Evolutionary conservation across 179 eudicot species (phyloP).

Genomic region (Amaranthus tricolor): DNA sequence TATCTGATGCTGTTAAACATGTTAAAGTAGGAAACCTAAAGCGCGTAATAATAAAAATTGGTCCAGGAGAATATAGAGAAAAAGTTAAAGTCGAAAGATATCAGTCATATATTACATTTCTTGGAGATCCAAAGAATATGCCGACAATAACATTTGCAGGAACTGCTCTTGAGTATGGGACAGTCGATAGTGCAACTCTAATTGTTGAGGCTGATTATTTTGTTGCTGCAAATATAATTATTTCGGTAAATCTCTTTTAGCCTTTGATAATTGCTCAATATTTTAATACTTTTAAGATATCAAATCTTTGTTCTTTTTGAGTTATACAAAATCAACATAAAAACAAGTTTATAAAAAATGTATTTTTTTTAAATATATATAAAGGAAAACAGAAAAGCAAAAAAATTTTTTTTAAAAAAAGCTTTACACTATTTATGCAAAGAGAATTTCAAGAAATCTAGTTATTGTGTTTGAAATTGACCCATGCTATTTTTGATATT

Average conservation of each 20-base stretch:
- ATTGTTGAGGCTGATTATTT: slow-evolving; percentile 14
- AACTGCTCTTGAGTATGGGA: slow-evolving; percentile 46
- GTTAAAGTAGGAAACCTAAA: slow-evolving; percentile 34
- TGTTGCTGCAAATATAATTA: slow-evolving; percentile 38
- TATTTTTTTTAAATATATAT: too few species aligned
- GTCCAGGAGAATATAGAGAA: slow-evolving; percentile 63
- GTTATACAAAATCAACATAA: too few species aligned
- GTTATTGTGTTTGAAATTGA: too few species aligned
- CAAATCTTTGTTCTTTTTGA: too few species aligned
- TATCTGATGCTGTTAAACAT: slow-evolving; percentile 33
- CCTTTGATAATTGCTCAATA: too few species aligned
- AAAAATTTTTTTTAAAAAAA: too few species aligned
- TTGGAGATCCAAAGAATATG: slow-evolving; percentile 38
- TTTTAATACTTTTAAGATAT: too few species aligned
- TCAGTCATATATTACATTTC: slow-evolving; percentile 52
- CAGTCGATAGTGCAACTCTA: slow-evolving; percentile 55
- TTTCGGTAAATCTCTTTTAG: slow-evolving; percentile 37
- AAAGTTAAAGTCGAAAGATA: slow-evolving; percentile 40
- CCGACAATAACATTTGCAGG: slow-evolving; percentile 52
- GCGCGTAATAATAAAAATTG: slow-evolving; percentile 47
- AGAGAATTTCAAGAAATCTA: too few species aligned
- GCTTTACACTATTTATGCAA: too few species aligned
- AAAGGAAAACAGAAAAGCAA: too few species aligned
- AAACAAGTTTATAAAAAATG: too few species aligned
- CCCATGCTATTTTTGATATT: too few species aligned